Evolutionary conservation across 2,329 filamentous ascomycete species (phyloP), one percentile per base, ranked within the genome.

Genomic region (Fusarium scirpi): DNA sequence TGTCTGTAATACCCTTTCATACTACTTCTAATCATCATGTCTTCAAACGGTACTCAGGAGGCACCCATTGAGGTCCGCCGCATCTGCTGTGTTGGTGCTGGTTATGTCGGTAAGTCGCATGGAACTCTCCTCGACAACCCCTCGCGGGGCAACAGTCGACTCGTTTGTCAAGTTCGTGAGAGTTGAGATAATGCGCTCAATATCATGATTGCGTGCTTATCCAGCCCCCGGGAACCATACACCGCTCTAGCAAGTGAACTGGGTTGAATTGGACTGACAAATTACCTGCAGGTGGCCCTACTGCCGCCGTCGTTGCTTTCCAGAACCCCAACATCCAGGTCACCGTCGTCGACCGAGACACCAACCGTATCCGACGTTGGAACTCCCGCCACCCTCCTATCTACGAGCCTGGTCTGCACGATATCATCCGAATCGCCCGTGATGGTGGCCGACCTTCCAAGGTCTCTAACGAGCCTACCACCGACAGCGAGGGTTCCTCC

Each of bases 71-170:
- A 76, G 52, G 79, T 91, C 41, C 82, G 81, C 74, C 90, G 87
- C 75, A 89, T 93, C 55, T 93, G 91, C 80, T 93, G 90, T 76
- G 89, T 93, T 67, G 91, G 91, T 52, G 91, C 91, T 71, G 91
- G 91, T 72, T 93, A 93, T 78, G 90, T 93, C 69, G 91, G 90
- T 92, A 84, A 74, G 89, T 84, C 12, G 16, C 22, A 34, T 48
- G 24, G 57, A 38, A 34, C 41, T 29, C 22, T 30, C 11, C 10
- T 25, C n/a, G 12, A 22, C 30, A 38, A 45, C 27, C 43, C 44
- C 29, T 55, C 34, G 22, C 27, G 60, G 52, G 43, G 24, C 47
- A 25, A 22, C 43, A 38, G 30, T 38, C 8, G 20, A 27, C 20
- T 69, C 25, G 41, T 44, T 8, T 58, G 20, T 56, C 9, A 16